Evolutionary conservation across 768 basidiomycete species (phyloP).

Genomic region (Heimioporus sp.): DNA sequence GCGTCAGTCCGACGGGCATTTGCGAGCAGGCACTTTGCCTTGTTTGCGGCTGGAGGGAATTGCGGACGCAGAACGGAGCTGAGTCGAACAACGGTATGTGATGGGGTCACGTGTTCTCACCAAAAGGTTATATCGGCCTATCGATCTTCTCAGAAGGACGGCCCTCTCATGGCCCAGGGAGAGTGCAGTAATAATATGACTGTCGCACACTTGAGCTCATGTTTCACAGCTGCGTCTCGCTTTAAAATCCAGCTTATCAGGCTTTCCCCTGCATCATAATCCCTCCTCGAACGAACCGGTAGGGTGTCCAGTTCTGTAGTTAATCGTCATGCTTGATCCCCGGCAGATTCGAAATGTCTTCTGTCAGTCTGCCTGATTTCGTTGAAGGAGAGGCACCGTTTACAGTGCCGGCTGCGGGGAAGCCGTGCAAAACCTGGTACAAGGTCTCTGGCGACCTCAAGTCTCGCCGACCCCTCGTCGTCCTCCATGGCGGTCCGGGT

Average conservation of each 20-base stretch:
- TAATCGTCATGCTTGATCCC: too few species aligned
- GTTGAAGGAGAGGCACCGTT: constrained; percentile 32
- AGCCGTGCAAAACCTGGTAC: constrained; percentile 49
- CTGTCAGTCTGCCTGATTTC: constrained; percentile 26
- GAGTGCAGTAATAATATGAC: too few species aligned
- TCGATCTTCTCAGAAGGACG: too few species aligned
- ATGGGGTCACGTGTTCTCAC: constrained; percentile 6
- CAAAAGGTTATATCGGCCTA: not conserved
- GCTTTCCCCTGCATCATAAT: too few species aligned
- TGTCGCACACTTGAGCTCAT: too few species aligned
- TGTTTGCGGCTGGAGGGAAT: not conserved
- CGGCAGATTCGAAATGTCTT: constrained; percentile 18
- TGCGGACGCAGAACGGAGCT: constrained; percentile 1
- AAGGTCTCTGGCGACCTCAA: constrained; percentile 45
- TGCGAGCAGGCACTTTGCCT: constrained; percentile 1
- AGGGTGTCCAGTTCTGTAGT: too few species aligned
- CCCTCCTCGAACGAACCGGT: too few species aligned
- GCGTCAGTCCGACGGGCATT: constrained; percentile 33
- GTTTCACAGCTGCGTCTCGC: too few species aligned
- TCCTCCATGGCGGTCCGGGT: constrained; percentile 57
- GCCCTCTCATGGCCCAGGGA: too few species aligned
- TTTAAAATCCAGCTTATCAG: too few species aligned
- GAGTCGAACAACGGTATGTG: not conserved
- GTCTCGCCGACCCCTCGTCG: constrained; percentile 42
- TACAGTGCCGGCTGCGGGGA: constrained; percentile 23